Evolutionary conservation across 2,329 filamentous ascomycete species (phyloP).

Genomic region (Monosporascus ibericus): DNA sequence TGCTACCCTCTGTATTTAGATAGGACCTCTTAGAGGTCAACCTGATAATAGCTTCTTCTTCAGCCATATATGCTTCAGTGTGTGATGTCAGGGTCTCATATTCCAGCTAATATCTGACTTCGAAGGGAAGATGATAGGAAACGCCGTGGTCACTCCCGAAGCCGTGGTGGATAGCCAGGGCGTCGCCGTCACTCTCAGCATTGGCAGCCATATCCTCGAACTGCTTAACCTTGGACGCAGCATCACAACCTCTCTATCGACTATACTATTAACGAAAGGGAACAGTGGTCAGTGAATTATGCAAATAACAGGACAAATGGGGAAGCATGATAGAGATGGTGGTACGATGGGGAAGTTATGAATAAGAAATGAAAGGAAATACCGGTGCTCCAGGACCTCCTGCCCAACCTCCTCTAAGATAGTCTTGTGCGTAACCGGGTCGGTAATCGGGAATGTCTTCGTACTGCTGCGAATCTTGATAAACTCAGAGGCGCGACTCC

Average conservation of each 20-base stretch:
- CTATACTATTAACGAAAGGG: not conserved
- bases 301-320: too few relatives aligned
- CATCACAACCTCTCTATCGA: too few relatives aligned
- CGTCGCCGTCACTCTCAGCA: too few relatives aligned
- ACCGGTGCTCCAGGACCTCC: conserved; percentile 11
- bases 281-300: not conserved
- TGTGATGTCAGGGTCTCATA: too few relatives aligned
- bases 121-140: conserved; percentile 47
- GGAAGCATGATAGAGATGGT: too few relatives aligned
- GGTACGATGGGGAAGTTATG: too few relatives aligned
- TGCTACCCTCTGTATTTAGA: too few relatives aligned
- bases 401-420: conserved; percentile 10
- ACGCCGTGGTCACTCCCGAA: conserved; percentile 74
- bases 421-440: not conserved
- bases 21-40: too few relatives aligned
- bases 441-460: conserved; percentile 8
- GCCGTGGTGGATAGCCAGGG: conserved; percentile 49
- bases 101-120: conserved; percentile 79
- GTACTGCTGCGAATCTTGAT: conserved; percentile 58
- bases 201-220: too few relatives aligned
- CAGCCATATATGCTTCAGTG: too few relatives aligned
- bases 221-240: too few relatives aligned
- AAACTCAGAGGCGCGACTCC: conserved; percentile 63
- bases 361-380: not conserved
- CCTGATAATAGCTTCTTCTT: too few relatives aligned